Evolutionary conservation across 352 stramenopile species (phyloP).

Genomic region (Phytophthora rubi): DNA sequence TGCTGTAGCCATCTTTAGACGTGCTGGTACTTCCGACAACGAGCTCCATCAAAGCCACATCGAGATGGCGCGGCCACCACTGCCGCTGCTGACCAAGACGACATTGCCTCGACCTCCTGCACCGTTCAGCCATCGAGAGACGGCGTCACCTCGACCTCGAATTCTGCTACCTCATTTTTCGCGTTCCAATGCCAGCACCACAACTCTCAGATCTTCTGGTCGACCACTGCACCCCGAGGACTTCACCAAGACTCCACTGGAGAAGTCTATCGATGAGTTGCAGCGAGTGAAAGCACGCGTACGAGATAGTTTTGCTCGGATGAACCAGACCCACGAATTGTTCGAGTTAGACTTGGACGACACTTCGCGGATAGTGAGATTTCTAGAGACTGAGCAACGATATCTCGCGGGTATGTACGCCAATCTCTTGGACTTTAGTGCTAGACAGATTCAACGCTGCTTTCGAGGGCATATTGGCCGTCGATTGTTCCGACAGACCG

Average conservation of each 20-base stretch:
- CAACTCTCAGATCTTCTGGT: not conserved
- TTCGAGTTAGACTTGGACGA: constrained; percentile 43
- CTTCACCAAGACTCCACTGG: constrained; percentile 31
- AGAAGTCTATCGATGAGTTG: constrained; percentile 37
- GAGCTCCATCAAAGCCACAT: constrained; percentile 5
- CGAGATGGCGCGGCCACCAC: constrained; percentile 19
- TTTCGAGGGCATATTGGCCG: constrained; percentile 87
- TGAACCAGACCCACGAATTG: constrained; percentile 40
- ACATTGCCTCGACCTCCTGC: constrained; percentile 21
- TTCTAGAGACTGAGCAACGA: constrained; percentile 37
- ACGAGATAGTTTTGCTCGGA: constrained; percentile 36
- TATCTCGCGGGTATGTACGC: constrained; percentile 26
- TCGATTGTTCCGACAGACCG: constrained; percentile 39
- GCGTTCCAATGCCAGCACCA: constrained; percentile 26
- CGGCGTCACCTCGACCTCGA: constrained; percentile 7
- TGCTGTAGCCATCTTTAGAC: constrained; percentile 21
- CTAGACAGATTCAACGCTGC: constrained; percentile 82
- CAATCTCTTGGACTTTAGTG: constrained; percentile 44
- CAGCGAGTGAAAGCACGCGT: constrained; percentile 26
- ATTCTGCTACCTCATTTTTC: constrained; percentile 38
- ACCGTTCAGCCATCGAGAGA: constrained; percentile 24
- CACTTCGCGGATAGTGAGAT: constrained; percentile 28
- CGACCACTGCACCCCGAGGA: constrained; percentile 34
- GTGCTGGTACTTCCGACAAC: not conserved
- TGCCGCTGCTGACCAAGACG: constrained; percentile 18